Base-by-base conservation (phyloP, 1,139 yeast species). In the Petasospora rhodanensis region DNA sequence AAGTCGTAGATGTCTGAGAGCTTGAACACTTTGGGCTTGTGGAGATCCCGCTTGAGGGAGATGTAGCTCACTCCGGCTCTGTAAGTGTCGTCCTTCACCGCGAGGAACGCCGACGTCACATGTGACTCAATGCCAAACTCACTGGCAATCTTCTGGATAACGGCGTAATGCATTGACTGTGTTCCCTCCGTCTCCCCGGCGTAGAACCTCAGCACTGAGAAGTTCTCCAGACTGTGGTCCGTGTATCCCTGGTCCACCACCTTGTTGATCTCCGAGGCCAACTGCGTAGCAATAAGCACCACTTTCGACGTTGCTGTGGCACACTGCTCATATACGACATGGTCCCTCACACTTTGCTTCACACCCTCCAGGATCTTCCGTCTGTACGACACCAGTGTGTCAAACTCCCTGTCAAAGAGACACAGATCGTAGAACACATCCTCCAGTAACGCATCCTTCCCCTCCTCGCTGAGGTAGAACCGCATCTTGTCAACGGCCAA, bases 101-200 rank as follows among this genome's bases (percentile, higher is more conserved):
- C 19, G 6, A 46, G 31, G 24, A 45, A 43, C 2, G 42, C 7
- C 14, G 28, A 4, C 32, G 28, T 9, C 31, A 16, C 8, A n/a
- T 21, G 11, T 26, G 35, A 16, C 20, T 32, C 32, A 18, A 47
- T 29, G 12, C 26, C 29, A 22, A 48, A 41, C 10, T 14, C 13
- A 1, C 26, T 6, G 0, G 46, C 48, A 8, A 49, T 8, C 24
- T 46, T 45, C 26, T 43, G 44, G 14, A 47, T 29, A 8, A 46
- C 40, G 4, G 47, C 34, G n/a, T 28, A 37, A 13, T 32, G 28
- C n/a, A 40, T 13, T 6, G 22, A 8, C 6, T 28, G 24, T 14
- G 26, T n/a, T 1, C 45, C 46, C 11, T 26, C 29, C 4, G 36
- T 33, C 22, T 47, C 53, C 6, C 51, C 51, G 13, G 47, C 37